phyloP scores from a whole-genome alignment of 1,284 basidiomycete species.

The Moesziomyces sp. region DNA sequence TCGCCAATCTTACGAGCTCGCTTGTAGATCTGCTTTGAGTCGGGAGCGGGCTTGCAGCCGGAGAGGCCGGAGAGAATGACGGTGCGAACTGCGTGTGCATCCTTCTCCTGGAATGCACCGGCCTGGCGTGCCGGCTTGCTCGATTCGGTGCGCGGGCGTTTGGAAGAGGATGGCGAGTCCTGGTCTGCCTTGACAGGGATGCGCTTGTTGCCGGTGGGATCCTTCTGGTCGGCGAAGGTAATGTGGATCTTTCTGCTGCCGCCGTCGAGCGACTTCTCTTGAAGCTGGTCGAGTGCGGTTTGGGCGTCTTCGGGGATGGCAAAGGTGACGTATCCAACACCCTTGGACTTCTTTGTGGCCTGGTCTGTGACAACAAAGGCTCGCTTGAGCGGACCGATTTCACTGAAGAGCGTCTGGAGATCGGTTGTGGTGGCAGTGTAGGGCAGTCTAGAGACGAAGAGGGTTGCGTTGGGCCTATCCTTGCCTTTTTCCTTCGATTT shows the following conservation, averaged over 20 bases:
- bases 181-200: constrained; percentile 24
- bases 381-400: constrained; percentile 90
- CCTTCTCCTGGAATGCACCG: constrained; percentile 32
- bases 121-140: constrained; percentile 18
- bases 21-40: constrained; percentile 64
- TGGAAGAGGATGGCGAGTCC: constrained; percentile 20
- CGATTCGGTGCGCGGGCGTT: constrained; percentile 27
- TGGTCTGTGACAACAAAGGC: constrained; percentile 91
- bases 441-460: constrained; percentile 74
- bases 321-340: constrained; percentile 97
- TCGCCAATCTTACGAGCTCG: constrained; percentile 64
- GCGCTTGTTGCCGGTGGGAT: constrained; percentile 41
- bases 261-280: constrained; percentile 62
- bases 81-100: constrained; percentile 62
- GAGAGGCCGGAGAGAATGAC: constrained; percentile 61
- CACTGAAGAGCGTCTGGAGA: constrained; percentile 90
- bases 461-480: constrained; percentile 56
- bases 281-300: constrained; percentile 58
- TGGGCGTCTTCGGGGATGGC: constrained; percentile 86
- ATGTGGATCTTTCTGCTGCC: constrained; percentile 60
- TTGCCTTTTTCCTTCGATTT: constrained; percentile 13
- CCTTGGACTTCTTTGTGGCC: constrained; percentile 84
- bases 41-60: constrained; percentile 52
- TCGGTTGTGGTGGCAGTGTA: constrained; percentile 90
- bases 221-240: constrained; percentile 55